These are phyloP conservation scores for Leccinum broughii DNA, from an alignment of 768 basidiomycete genomes.

Conservation along the genomic window DNA sequence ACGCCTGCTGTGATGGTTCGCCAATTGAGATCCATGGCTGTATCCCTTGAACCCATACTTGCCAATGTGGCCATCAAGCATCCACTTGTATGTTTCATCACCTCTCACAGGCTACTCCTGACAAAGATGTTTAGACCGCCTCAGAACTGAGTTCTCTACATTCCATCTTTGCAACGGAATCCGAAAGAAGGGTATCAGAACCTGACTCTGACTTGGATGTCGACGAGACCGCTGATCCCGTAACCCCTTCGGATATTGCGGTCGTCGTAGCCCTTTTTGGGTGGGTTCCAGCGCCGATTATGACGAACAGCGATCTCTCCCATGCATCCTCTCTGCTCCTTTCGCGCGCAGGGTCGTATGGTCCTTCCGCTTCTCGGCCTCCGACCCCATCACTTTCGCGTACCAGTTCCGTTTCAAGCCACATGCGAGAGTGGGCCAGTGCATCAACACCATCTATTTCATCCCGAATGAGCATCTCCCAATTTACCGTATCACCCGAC, in stretches of 20 bases:
- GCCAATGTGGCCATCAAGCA: conserved; percentile 62
- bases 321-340: conserved; percentile 21
- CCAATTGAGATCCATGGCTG: conserved; percentile 58
- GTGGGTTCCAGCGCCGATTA: conserved; percentile 41
- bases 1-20: conserved; percentile 60
- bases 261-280: conserved; percentile 49
- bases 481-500: conserved; percentile 16
- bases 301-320: conserved; percentile 14
- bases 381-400: conserved; percentile 35
- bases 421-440: conserved; percentile 17
- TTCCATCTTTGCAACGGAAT: conserved; percentile 41
- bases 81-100: conserved; percentile 57
- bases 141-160: conserved; percentile 56
- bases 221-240: conserved; percentile 10
- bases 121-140: conserved; percentile 45
- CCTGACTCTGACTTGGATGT: conserved; percentile 17
- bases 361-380: conserved; percentile 31
- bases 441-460: conserved; percentile 27
- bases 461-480: conserved; percentile 23
- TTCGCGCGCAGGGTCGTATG: conserved; percentile 29
- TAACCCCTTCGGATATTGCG: conserved; percentile 39
- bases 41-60: conserved; percentile 51
- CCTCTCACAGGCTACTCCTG: conserved; percentile 6
- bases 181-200: conserved; percentile 32
- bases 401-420: conserved; percentile 32